These are phyloP conservation scores for Zopfia rhizophila DNA, from an alignment of 2,329 filamentous ascomycete genomes.

Conservation along the genomic window DNA sequence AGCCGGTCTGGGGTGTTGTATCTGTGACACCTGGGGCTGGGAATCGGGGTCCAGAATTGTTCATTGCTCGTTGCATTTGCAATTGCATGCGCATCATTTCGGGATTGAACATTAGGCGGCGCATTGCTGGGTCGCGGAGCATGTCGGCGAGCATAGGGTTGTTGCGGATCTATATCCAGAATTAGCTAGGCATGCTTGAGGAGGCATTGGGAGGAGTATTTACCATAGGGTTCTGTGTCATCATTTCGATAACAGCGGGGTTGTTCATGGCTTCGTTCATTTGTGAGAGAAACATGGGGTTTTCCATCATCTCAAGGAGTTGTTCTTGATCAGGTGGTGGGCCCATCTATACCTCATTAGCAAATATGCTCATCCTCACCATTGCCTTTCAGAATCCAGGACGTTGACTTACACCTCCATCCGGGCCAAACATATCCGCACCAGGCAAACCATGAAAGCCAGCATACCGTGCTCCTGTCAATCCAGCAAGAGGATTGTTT, in stretches of 20 bases:
- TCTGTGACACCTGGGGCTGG: constrained; percentile 93
- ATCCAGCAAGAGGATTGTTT: constrained; percentile 87
- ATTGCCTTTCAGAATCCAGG: background rate
- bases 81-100: constrained; percentile 83
- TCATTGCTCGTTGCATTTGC: constrained; percentile 77
- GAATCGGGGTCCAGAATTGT: constrained; percentile 68
- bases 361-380: constrained; percentile 2
- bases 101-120: constrained; percentile 93
- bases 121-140: constrained; percentile 87
- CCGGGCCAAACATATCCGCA: constrained; percentile 88
- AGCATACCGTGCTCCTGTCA: constrained; percentile 94
- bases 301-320: constrained; percentile 84
- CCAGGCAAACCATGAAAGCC: constrained; percentile 90
- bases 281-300: constrained; percentile 84
- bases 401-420: constrained; percentile 82
- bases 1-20: constrained; percentile 69
- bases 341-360: constrained; percentile 76
- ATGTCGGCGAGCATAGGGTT: constrained; percentile 91
- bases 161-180: constrained; percentile 70
- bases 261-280: constrained; percentile 97
- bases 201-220: background rate
- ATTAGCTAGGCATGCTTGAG: constrained; percentile 19
- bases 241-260: constrained; percentile 92
- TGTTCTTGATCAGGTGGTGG: constrained; percentile 83
- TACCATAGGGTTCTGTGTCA: constrained; percentile 66